phyloP scores from a whole-genome alignment of 129 eudicot genomes.

The Oenanthe sinensis region DNA sequence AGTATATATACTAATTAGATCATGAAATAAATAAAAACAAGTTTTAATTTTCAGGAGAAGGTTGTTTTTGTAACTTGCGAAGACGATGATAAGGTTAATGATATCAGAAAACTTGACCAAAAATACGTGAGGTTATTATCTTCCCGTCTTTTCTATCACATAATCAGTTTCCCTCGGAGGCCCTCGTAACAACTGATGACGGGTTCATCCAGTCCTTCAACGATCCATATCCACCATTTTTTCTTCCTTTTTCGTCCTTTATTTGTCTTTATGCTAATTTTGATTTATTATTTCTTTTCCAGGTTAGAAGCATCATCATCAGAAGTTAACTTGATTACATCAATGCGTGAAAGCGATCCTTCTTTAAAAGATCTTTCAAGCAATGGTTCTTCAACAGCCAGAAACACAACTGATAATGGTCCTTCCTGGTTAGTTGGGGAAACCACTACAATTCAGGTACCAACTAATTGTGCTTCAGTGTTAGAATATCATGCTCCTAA shows the following conservation, averaged over 20 bases:
- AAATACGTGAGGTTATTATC: slow-evolving; percentile 60
- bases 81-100: slow-evolving; percentile 62
- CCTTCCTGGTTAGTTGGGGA: slow-evolving; percentile 22
- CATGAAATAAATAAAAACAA: neutral
- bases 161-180: slow-evolving; percentile 3
- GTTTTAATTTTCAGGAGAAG: slow-evolving; percentile 53
- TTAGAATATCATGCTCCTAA: neutral
- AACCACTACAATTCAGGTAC: slow-evolving; percentile 45
- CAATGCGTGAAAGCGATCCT: slow-evolving; percentile 23
- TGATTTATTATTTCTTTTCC: slow-evolving; percentile 10
- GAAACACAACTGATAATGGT: slow-evolving; percentile 22
- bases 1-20: neutral
- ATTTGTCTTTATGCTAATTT: neutral
- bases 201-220: neutral
- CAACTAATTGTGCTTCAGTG: neutral
- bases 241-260: neutral
- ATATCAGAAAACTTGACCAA: slow-evolving; percentile 45
- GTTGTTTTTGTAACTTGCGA: slow-evolving; percentile 96
- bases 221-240: neutral
- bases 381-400: slow-evolving; percentile 13
- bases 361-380: slow-evolving; percentile 13
- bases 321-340: slow-evolving; percentile 48
- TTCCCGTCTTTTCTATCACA: neutral
- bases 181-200: neutral
- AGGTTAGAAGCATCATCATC: slow-evolving; percentile 79